Conservation (phyloP, 2,329 filamentous ascomycete species). For the Pseudogymnoascus sp. region DNA sequence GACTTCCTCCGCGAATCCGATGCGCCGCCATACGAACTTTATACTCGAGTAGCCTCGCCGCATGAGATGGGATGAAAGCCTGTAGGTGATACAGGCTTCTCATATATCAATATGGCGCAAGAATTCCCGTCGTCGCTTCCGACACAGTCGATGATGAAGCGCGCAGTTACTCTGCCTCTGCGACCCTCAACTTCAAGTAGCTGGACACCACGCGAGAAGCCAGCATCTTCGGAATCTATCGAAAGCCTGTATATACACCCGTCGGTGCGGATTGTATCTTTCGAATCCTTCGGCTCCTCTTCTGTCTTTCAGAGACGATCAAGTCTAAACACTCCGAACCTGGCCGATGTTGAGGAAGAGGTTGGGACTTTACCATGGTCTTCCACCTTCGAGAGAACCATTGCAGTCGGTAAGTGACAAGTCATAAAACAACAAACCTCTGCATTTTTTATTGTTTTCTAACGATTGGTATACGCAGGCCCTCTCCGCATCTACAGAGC, state of each 20-base stretch:
- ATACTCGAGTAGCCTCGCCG: background rate
- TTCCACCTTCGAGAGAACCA: conserved; percentile 70
- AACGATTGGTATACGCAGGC: conserved; percentile 39
- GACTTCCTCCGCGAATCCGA: background rate
- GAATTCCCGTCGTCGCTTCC: background rate
- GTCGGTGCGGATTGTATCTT: conserved; percentile 44
- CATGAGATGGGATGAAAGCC: background rate
- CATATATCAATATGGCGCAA: background rate
- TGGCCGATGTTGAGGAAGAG: conserved; percentile 38
- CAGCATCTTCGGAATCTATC: background rate
- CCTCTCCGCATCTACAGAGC: conserved; percentile 79
- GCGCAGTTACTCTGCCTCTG: conserved; percentile 11
- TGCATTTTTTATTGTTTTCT: background rate
- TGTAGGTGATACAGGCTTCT: background rate
- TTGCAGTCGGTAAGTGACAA: conserved; percentile 60
- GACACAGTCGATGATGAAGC: background rate
- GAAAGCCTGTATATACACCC: conserved; percentile 22
- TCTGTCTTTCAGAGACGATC: conserved; percentile 11
- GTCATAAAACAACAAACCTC: background rate
- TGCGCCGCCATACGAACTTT: background rate
- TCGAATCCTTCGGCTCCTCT: conserved; percentile 31
- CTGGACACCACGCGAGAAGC: background rate
- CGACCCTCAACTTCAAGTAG: background rate
- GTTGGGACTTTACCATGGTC: conserved; percentile 65
- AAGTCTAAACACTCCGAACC: conserved; percentile 24